Conservation (phyloP, 129 eudicot species). For the Tagetes patula region DNA sequence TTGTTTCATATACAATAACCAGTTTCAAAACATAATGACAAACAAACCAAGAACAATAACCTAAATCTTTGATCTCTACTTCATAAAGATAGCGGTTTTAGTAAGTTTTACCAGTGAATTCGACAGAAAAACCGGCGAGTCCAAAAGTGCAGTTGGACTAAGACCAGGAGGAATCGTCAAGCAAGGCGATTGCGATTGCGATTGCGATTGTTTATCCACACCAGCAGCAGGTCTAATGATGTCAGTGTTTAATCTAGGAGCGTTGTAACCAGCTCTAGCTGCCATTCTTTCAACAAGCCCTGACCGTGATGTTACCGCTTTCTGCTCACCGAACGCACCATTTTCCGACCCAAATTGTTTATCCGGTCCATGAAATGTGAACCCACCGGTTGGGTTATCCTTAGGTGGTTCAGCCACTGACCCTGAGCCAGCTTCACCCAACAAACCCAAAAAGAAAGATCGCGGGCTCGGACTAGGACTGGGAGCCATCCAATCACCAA, state of each 20-base stretch:
- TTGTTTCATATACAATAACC: background rate
- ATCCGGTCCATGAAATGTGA: conserved; percentile 27
- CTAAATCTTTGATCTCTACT: too few species aligned
- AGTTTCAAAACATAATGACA: background rate
- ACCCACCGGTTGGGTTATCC: conserved; percentile 25
- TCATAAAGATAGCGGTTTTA: background rate
- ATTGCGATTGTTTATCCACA: conserved; percentile 38
- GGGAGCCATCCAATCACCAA: conserved; percentile 66
- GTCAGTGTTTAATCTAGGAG: conserved; percentile 66
- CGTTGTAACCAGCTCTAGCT: conserved; percentile 67
- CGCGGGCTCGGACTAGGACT: conserved; percentile 53
- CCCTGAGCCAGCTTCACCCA: conserved; percentile 36
- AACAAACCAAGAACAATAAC: background rate
- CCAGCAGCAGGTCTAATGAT: conserved; percentile 47
- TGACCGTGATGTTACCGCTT: conserved; percentile 33
- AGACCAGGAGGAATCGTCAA: conserved; percentile 66
- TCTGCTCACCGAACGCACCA: conserved; percentile 39
- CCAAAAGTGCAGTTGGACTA: conserved; percentile 62
- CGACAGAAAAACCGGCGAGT: conserved; percentile 72
- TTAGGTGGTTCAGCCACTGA: conserved; percentile 32
- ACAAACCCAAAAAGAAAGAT: conserved; percentile 40
- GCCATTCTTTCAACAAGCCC: conserved; percentile 67
- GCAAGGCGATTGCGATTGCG: conserved; percentile 36
- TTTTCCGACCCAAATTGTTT: conserved; percentile 25
- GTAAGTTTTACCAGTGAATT: conserved; percentile 53